Evolutionary conservation across 1,139 yeast genomes (phyloP), one percentile per base, ranked within the genome.

Genomic region (Pneumocystis carinii): DNA sequence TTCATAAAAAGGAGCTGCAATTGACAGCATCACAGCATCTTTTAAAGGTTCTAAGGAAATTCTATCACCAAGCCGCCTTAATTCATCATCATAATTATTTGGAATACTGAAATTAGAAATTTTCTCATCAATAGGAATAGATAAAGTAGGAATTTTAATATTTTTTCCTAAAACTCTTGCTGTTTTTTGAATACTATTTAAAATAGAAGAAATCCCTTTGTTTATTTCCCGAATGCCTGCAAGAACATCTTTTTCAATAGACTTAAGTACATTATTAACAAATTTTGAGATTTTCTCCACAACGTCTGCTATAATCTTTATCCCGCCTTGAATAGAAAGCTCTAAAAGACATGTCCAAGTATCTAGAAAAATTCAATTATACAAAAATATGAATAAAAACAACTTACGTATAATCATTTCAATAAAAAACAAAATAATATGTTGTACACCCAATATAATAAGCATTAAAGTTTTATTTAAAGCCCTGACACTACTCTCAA

Each of bases 271-370:
- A 2, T 74, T 74, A 70, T 90, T 87, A 1, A 88, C 86, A 39
- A 79, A 76, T 8, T 73, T 71, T 3, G 89, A 77, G 1, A 87
- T 75, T 1, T 79, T 72, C 69, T 85, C 87, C 0, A 94, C 83
- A 0, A 90, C 81, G 70, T 88, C 87, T 1, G 86, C 73, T 0
- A 95, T 95, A 57, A 83, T 82, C 67, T 83, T 83, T 1, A 86
- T 85, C 0, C 88, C 79, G 1, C 92, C 88, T 68, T 82, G 83
- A 8, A 90, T 76, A 0, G 90, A 81, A 5, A 94, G 85, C 0
- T 87, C 83, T 7, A 89, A 73, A 32, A 92, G 76, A 74, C 98
- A 92, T 0, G 87, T 84, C 73, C 87, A 87, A 0, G 97, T 90
- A 0, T 97, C 97, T 8, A 48, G 1, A 1, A 48, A 10, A 12